A percentile compares a stretch with the other conserved stretches of the same genome.
Evolutionary conservation across 73 alveolate species (phyloP).

Genomic region (Stentor coeruleus): DNA sequence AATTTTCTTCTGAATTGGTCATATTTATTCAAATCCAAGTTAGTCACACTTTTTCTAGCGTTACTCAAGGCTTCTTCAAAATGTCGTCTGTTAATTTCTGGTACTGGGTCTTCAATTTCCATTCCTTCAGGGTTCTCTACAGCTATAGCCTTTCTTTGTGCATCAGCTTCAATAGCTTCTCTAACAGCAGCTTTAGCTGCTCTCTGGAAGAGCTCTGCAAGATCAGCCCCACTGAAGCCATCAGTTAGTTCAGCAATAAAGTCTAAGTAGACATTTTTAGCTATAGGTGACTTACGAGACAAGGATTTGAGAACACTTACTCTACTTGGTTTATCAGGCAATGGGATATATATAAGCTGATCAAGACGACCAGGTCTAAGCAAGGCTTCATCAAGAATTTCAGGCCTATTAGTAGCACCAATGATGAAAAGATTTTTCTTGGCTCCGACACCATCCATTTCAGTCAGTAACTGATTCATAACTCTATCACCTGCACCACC

Average conservation of each 20-base stretch:
- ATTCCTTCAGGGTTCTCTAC: conserved; percentile 83
- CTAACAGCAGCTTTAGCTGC: conserved; percentile 97
- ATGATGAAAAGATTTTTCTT: conserved; percentile 95
- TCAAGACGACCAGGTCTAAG: conserved; percentile 98
- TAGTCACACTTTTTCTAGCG: conserved; percentile 80
- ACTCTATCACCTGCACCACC: conserved; percentile 97
- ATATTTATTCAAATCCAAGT: conserved; percentile 74
- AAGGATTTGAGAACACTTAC: conserved; percentile 85
- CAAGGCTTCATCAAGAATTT: conserved; percentile 93
- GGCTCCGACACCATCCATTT: conserved; percentile 98
- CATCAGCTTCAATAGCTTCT: conserved; percentile 85
- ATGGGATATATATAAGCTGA: conserved; percentile 85
- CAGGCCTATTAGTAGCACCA: conserved; percentile 99
- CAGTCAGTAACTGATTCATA: conserved; percentile 93
- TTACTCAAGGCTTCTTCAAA: conserved; percentile 86
- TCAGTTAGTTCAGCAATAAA: conserved; percentile 94
- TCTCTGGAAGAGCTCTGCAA: conserved; percentile 95
- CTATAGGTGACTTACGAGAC: conserved; percentile 93
- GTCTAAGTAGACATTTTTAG: conserved; percentile 82
- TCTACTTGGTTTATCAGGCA: conserved; percentile 87
- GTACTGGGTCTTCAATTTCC: conserved; percentile 81
- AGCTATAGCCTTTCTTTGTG: conserved; percentile 70
- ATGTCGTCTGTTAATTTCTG: conserved; percentile 78
- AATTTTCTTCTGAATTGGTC: conserved; percentile 85
- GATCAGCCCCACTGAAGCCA: conserved; percentile 98